These are phyloP conservation scores for Aspergillus olivimuriae DNA, from an alignment of 495 filamentous ascomycete species.

Conservation along the genomic window DNA sequence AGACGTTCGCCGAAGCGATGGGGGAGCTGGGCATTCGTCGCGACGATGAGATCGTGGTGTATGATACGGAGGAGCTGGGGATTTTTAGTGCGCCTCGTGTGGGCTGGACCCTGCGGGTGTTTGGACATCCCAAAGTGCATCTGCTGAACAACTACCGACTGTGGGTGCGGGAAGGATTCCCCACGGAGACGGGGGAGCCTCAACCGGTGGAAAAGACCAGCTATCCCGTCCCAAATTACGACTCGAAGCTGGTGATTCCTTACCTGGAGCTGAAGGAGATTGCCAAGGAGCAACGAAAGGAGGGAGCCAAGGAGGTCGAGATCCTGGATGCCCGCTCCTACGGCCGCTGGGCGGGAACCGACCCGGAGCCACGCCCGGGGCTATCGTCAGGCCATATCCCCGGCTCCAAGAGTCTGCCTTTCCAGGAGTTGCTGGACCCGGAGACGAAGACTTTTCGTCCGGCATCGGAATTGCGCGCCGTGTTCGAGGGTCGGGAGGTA, in stretches of 20 bases:
- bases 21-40: constrained; percentile 72
- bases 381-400: constrained; percentile 91
- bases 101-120: constrained; percentile 84
- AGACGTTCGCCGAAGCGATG: constrained; percentile 83
- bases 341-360: constrained; percentile 74
- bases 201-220: constrained; percentile 48
- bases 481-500: constrained; percentile 74
- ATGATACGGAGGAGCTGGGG: constrained; percentile 80
- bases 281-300: constrained; percentile 66
- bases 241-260: constrained; percentile 50
- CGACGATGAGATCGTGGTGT: constrained; percentile 88
- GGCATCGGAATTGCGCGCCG: constrained; percentile 57
- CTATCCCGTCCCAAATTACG: constrained; percentile 51
- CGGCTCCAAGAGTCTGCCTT: constrained; percentile 75
- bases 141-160: constrained; percentile 89
- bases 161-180: constrained; percentile 77
- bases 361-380: constrained; percentile 80
- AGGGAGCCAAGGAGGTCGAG: constrained; percentile 74
- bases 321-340: constrained; percentile 81
- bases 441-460: constrained; percentile 75
- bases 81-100: constrained; percentile 92
- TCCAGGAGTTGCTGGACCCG: constrained; percentile 73
- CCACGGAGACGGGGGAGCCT: constrained; percentile 71
- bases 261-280: constrained; percentile 78
- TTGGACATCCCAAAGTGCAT: constrained; percentile 87